Evolutionary conservation across 768 basidiomycete genomes (phyloP), one percentile per base, ranked within the genome.

Genomic region (Neoboletus magnificus): DNA sequence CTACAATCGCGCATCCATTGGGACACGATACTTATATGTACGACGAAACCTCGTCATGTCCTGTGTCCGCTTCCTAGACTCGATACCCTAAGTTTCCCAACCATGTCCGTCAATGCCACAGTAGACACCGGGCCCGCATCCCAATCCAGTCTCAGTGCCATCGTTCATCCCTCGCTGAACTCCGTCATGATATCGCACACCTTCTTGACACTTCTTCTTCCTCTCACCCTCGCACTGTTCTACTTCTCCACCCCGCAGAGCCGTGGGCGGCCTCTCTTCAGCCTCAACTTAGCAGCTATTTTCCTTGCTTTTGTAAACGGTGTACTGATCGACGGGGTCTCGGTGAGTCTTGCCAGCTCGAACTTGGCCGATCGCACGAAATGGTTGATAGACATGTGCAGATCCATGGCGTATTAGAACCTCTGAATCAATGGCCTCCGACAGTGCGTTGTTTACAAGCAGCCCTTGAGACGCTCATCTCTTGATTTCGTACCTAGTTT

Each of bases 381-480:
- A 20, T 35, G 3, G 32, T 22, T 42, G 32, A 57, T 44, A 12
- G 15, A 32, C 12, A 1, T 22, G 18, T 29, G 16, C 50, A 71
- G 68, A 53, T 71, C 8, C 62, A 67, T 27, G 22, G 44, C 4
- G 54, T 72, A 23, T 48, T 70, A 10, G 41, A 61, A 1, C 71
- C 71, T 29, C 50, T 54, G 9, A 13, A 62, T 5, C 50, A 60
- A 1, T 61, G 57, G 40, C 57, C 54, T 27, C 7, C 27, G 20
- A 16, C 7, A 0, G 27, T 63, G 10, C n/a, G 62, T 47, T 37
- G 3, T 32, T 43, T 47, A 27, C 25, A 7, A 29, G 25, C 4
- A 12, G 12, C 20, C n/a, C 13, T 49, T 37, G n/a, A n/a, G 13
- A 23, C 12, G 6, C 33, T 18, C 11, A 13, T 6, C 13, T 20